Base-by-base conservation (phyloP, 495 filamentous ascomycete species). In the Elaphomyces granulatus region DNA sequence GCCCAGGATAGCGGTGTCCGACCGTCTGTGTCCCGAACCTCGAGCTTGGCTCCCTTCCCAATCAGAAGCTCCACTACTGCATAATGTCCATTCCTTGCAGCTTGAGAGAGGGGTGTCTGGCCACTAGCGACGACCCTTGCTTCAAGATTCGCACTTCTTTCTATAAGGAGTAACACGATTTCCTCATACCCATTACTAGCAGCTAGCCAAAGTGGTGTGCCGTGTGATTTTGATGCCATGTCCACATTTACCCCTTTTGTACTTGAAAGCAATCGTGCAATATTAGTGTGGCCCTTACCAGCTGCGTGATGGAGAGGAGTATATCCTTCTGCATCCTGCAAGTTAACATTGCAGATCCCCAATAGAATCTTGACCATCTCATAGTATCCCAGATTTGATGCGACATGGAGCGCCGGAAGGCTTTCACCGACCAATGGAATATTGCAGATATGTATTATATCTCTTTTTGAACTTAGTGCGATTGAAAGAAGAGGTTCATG, bases 391-490 rank as follows among this genome's bases (percentile, higher is more conserved):
- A 50, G 14, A 18, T 45, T 50, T 15, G 36, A 38, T 4, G 44
- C 50, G 16, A 48, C 15, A 37, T 50, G 44, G 17, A 53, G 28
- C 8, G 47, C 44, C 20, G 50, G 44, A 18, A 53, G 26, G 8
- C 34, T 35, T 34, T 53, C 39, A 10, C 36, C 41, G 10, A 50
- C 18, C 16, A 53, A 20, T 28, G 47, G 47, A 26, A 53, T 30
- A 34, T 50, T 23, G 26, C 41, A 45, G 30, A 48, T 33, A 31
- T 8, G 16, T 12, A 23, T 20, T 14, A 47, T 20, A 8, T 21
- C 8, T n/a, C n/a, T n/a, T 9, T 28, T 20, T 10, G 28, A 16
- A 4, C 20, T 32, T 8, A 45, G 6, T 14, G 23, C 48, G 38
- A 49, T 38, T 3, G 20, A 17, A 2, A 54, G 37, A 16, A 54